Evolutionary conservation across 1,139 yeast species (phyloP).

Genomic region (Entelexis paramagnoliae): DNA sequence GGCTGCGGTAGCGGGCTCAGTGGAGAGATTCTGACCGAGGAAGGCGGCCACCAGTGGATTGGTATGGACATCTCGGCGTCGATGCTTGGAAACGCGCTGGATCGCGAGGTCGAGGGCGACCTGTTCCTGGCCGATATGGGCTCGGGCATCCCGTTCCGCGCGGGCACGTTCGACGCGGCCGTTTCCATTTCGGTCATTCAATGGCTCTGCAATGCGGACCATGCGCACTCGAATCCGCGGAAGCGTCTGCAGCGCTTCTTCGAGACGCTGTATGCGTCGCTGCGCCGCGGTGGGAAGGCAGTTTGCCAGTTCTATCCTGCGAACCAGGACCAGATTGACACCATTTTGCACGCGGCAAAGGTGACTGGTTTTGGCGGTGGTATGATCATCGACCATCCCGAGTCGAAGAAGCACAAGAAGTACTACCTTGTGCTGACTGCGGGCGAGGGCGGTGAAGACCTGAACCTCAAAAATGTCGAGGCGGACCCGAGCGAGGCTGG

Average conservation of each 20-base stretch:
- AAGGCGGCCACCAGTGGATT: slow-evolving; percentile 77
- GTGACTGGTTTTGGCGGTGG: slow-evolving; percentile 97
- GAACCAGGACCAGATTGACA: slow-evolving; percentile 72
- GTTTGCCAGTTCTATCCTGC: slow-evolving; percentile 96
- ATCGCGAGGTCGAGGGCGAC: slow-evolving; percentile 89
- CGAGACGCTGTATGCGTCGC: slow-evolving; percentile 73
- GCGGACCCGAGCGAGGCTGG: slow-evolving; percentile 42
- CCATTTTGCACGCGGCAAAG: slow-evolving; percentile 74
- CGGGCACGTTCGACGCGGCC: slow-evolving; percentile 96
- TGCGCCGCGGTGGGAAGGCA: slow-evolving; percentile 90
- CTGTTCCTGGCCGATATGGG: slow-evolving; percentile 77
- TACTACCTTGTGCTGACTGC: slow-evolving; percentile 85
- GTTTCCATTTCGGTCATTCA: slow-evolving; percentile 91
- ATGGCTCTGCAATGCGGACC: slow-evolving; percentile 96
- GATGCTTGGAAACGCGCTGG: slow-evolving; percentile 90
- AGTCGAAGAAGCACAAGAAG: slow-evolving; percentile 80
- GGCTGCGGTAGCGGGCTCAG: slow-evolving; percentile 98
- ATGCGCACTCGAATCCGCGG: slow-evolving; percentile 75
- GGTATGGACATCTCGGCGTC: slow-evolving; percentile 96
- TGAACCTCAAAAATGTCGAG: slow-evolving; percentile 69
- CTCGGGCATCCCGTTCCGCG: slow-evolving; percentile 83
- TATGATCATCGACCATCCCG: slow-evolving; percentile 84
- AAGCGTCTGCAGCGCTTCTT: slow-evolving; percentile 71
- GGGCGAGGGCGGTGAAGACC: slow-evolving; percentile 52
- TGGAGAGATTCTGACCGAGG: slow-evolving; percentile 88